These are phyloP conservation scores for Yarrowia hollandica DNA, from an alignment of 805 yeast genomes.

Conservation along the genomic window DNA sequence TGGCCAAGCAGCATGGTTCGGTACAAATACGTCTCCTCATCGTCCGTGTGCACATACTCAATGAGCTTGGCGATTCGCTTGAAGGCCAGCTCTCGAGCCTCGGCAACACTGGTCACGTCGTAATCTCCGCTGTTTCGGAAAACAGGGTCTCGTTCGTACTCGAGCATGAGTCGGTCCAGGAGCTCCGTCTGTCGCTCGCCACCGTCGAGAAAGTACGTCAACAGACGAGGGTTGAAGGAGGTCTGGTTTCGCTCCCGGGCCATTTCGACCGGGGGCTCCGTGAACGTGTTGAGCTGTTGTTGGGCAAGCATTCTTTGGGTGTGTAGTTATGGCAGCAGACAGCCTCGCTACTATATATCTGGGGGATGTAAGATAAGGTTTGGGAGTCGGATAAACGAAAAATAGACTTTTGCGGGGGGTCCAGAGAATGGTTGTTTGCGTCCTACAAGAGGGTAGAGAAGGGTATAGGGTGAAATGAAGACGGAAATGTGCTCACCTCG, in stretches of 20 bases:
- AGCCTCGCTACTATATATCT: no score
- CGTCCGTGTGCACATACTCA: conserved; percentile 20
- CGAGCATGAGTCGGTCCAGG: conserved; percentile 44
- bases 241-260: conserved; percentile 45
- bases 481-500: no score
- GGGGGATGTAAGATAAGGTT: background rate
- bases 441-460: no score
- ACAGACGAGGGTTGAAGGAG: conserved; percentile 42
- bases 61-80: conserved; percentile 37
- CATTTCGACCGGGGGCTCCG: conserved; percentile 42
- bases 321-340: background rate
- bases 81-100: conserved; percentile 44
- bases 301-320: background rate
- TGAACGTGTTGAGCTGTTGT: conserved; percentile 33
- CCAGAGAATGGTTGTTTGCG: no score
- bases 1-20: conserved; percentile 38
- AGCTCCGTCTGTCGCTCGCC: conserved; percentile 44
- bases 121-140: conserved; percentile 48
- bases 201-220: conserved; percentile 49
- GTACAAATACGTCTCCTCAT: conserved; percentile 34
- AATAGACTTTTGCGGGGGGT: conserved; percentile 12
- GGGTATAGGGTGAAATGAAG: background rate
- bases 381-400: background rate
- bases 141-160: conserved; percentile 57
- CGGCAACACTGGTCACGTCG: conserved; percentile 47